Percentiles rank a stretch among this genome's conserved stretches.
These are phyloP conservation scores for Zygoascus biomembranicola DNA, from an alignment of 805 yeast species.

Conservation along the genomic window DNA sequence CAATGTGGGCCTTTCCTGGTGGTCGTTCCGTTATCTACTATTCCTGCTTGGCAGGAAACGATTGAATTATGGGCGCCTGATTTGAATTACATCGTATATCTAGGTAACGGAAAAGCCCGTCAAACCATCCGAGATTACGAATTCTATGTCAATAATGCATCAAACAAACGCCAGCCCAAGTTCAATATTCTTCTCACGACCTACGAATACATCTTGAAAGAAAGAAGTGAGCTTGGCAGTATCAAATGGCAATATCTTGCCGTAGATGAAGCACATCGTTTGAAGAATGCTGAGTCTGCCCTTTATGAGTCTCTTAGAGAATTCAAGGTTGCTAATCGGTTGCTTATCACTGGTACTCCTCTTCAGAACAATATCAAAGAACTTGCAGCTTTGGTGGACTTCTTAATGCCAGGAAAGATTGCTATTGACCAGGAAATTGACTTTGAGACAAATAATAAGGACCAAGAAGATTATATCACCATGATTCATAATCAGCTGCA, in stretches of 20 bases:
- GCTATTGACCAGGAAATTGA: constrained; percentile 90
- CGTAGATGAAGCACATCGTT: constrained; percentile 96
- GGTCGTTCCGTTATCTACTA: constrained; percentile 91
- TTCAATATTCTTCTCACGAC: constrained; percentile 92
- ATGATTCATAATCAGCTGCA: constrained; percentile 76
- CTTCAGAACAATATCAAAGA: constrained; percentile 93
- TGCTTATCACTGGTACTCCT: constrained; percentile 96
- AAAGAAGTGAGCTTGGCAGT: constrained; percentile 66
- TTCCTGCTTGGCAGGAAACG: constrained; percentile 99
- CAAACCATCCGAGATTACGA: constrained; percentile 76
- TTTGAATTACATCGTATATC: constrained; percentile 80
- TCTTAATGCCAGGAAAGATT: constrained; percentile 92
- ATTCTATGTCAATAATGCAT: constrained; percentile 53
- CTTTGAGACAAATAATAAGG: constrained; percentile 78
- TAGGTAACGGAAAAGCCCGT: constrained; percentile 88
- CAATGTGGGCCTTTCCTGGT: constrained; percentile 97
- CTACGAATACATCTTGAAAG: constrained; percentile 92
- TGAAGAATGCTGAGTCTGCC: constrained; percentile 86
- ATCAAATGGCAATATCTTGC: constrained; percentile 95
- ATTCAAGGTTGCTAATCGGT: constrained; percentile 74
- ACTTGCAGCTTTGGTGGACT: constrained; percentile 88
- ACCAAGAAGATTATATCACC: constrained; percentile 83
- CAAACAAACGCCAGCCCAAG: constrained; percentile 58
- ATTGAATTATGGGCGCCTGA: constrained; percentile 98
- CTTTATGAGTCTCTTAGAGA: constrained; percentile 79